Evolutionary conservation across 352 stramenopile species (phyloP), one percentile per base, ranked within the genome.

Genomic region (Phytophthora foliorum): DNA sequence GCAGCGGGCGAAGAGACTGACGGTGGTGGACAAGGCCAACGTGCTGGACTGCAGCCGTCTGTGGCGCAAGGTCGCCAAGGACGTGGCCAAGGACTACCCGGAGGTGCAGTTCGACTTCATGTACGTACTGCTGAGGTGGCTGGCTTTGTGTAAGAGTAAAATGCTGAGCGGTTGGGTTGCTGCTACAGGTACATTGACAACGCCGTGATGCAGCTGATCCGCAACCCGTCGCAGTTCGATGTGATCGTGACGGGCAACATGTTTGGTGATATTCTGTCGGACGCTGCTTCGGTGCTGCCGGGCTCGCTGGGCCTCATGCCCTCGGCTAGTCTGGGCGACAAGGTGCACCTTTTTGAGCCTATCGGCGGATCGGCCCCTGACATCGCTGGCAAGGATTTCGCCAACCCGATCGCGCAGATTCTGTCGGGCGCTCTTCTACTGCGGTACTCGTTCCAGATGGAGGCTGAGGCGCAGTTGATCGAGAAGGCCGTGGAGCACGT

Each of bases 211-310:
- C 95, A 99, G 78, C 74, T 99, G 31, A 99, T 99, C 74, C 90
- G 97, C 70, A 99, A 94, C 76, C 98, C 98, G 32, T 99, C 97
- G 63, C 97, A 99, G 85, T 99, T 99, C 70, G 98, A 99, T 77
- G 98, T 98, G 45, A 99, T 99, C 75, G 97, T 98, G 32, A 99
- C 93, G 32, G 97, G 97, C 67, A 99, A 99, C 84, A 99, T 99
- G 81, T 99, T 99, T 80, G 98, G 98, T 50, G 98, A 99, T 80
- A 99, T 99, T 71, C 70, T 99, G 5, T 99, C 94, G 67, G 98
- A 99, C 69, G 97, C 98, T 36, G 97, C 97, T 31, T 98, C 91
- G 22, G 98, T 99, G 88, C 81, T 99, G 34, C 97, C 98, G 11
- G 98, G 98, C 38, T 99, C 94, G 61, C 88, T 99, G 19, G 98